phyloP scores from a whole-genome alignment of 306 rosid genomes.

The Vigna nakashimae region DNA sequence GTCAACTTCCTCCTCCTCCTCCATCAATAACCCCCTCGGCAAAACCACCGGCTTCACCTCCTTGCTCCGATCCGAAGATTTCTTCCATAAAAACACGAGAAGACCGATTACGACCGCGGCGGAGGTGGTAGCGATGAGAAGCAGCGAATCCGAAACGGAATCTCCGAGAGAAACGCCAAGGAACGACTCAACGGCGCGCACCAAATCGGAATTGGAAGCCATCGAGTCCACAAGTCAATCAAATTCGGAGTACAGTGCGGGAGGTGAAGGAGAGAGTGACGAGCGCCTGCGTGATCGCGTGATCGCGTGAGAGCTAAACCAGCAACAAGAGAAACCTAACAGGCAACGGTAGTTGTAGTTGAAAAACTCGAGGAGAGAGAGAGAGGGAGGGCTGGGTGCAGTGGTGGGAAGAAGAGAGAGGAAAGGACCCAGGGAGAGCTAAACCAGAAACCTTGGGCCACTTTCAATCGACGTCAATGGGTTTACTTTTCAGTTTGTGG shows the following conservation, averaged over 20 bases:
- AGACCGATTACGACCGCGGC: constrained; percentile 70
- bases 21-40: constrained; percentile 56
- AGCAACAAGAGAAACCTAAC: background rate
- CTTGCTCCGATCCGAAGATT: constrained; percentile 70
- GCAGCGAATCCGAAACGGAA: constrained; percentile 65
- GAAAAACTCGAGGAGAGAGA: background rate
- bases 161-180: constrained; percentile 75
- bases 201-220: constrained; percentile 68
- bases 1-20: constrained; percentile 70
- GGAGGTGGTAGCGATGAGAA: constrained; percentile 65
- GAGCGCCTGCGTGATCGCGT: background rate
- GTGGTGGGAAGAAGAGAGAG: background rate
- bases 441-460: constrained; percentile 10
- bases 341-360: background rate
- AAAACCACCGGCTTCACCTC: constrained; percentile 65
- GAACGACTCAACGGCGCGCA: constrained; percentile 60
- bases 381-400: background rate
- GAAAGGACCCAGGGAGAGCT: background rate
- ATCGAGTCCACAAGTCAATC: constrained; percentile 48
- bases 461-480: constrained; percentile 10
- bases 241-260: constrained; percentile 6
- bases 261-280: background rate
- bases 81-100: constrained; percentile 68
- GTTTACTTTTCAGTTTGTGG: background rate
- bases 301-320: background rate